phyloP scores from a whole-genome alignment of 192 early-diverging fungal species.

The Bifiguratus adelaidae region DNA sequence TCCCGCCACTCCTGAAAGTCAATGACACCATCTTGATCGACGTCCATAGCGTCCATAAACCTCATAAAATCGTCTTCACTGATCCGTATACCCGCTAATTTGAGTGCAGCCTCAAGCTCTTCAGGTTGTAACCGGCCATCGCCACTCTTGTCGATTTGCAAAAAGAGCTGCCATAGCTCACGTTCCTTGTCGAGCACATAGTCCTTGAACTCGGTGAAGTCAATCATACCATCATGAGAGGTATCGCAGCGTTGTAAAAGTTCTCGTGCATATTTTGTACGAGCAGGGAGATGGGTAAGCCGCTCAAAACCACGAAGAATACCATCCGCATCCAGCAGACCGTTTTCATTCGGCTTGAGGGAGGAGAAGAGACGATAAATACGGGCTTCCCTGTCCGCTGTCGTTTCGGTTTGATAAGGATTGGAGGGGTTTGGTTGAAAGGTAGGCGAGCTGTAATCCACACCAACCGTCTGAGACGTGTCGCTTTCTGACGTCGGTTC shows the following conservation, averaged over 20 bases:
- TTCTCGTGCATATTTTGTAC: constrained; percentile 29
- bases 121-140: constrained; percentile 41
- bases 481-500: too few species aligned
- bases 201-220: constrained; percentile 40
- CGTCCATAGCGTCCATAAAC: constrained; percentile 53
- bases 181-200: constrained; percentile 59
- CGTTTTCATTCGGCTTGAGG: constrained; percentile 13
- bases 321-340: constrained; percentile 18
- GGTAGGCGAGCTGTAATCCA: too few species aligned
- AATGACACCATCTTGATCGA: constrained; percentile 50
- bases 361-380: constrained; percentile 25
- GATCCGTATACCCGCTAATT: constrained; percentile 46
- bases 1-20: constrained; percentile 60
- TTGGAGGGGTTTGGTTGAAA: too few species aligned
- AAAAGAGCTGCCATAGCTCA: constrained; percentile 50
- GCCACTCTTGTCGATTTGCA: constrained; percentile 46
- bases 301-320: constrained; percentile 23
- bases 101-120: constrained; percentile 43
- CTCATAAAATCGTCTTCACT: constrained; percentile 42
- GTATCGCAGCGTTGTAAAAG: constrained; percentile 25
- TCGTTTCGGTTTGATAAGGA: constrained; percentile 20
- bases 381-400: constrained; percentile 15
- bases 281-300: constrained; percentile 25
- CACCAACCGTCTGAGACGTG: too few species aligned
- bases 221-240: constrained; percentile 22